Base-by-base conservation (phyloP, 129 eudicot species). In the Artemisia argyi region DNA sequence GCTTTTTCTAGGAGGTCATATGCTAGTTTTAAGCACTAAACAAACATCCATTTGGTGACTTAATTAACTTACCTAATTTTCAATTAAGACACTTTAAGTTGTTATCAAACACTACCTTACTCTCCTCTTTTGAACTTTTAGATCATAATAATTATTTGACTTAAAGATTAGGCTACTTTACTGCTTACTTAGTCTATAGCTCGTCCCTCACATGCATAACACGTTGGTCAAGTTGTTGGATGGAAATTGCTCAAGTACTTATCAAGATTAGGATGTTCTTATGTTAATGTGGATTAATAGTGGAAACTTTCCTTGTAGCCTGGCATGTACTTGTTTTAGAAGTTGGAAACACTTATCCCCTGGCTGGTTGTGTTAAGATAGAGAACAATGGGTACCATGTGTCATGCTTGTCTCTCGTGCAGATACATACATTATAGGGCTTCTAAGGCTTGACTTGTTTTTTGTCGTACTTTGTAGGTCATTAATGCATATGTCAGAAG, bases 401-500 rank as follows among this genome's bases (percentile, higher is more conserved):
- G 39, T 32, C 39, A 39, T 39, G 9, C 44, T 14, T 52, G 4
- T 48, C 26, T 39, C 28, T 30, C 17, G 59, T 59, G 22, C 47
- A 12, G 39, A 63, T n/a, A 9, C 44, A 65, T 56, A 56, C 1
- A 18, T 7, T 1, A 10, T 56, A 30, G 61, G 11, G 12, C n/a
- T 53, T 69, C 51, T 61, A 19, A 59, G 28, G 68, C 30, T 58
- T 65, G 53, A 47, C 44, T 30, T 66, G 22, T 66, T 65, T 46
- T 69, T n/a, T 46, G 54, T 15, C 50, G 11, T 76, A n/a, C 58
- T 71, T 57, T 77, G 20, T 76, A 94, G 98, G 96, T 94, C 47
- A 78, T 94, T 16, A 87, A 85, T 73, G 97, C 96, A n/a, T 85
- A 85, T 73, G 96, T 94, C 75, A 94, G 83, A 81, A 94, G 98